Conservation (phyloP, 108 stramenopile species). For the Nitzschia inconspicua region DNA sequence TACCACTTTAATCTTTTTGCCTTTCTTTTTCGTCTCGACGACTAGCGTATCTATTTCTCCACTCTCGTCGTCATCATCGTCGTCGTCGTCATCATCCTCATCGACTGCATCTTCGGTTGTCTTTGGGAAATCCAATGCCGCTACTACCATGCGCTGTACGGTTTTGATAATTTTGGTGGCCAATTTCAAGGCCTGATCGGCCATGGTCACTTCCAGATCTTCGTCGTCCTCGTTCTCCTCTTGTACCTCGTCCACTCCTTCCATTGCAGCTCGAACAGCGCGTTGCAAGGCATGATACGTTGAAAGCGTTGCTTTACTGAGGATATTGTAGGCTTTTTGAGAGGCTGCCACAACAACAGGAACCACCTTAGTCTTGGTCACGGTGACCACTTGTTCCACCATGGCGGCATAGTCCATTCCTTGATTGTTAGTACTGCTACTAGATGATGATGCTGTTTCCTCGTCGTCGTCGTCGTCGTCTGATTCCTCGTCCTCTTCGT, state of each 20-base stretch:
- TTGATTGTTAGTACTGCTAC: too few species aligned
- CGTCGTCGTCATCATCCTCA: slow-evolving; percentile 1
- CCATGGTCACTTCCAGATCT: background rate
- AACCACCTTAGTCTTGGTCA: slow-evolving; percentile 5
- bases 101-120: background rate
- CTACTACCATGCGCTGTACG: slow-evolving; percentile 24
- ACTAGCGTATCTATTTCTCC: background rate
- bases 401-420: background rate
- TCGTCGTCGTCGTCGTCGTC: slow-evolving; percentile 7
- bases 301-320: slow-evolving; percentile 6
- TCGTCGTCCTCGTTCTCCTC: slow-evolving; percentile 8
- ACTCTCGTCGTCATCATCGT: background rate
- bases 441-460: background rate
- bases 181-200: background rate
- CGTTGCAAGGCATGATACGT: slow-evolving; percentile 10
- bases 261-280: slow-evolving; percentile 12
- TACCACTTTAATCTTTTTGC: too few species aligned
- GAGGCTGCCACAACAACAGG: slow-evolving; percentile 9
- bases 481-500: background rate
- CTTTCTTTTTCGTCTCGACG: background rate
- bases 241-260: slow-evolving; percentile 11
- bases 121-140: slow-evolving; percentile 11
- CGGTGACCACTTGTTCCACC: background rate
- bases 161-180: background rate
- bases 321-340: background rate